Percentiles rank a stretch among this genome's conserved stretches.
Conservation (phyloP, 1,284 basidiomycete genomes). For the Moesziomyces sp. region DNA sequence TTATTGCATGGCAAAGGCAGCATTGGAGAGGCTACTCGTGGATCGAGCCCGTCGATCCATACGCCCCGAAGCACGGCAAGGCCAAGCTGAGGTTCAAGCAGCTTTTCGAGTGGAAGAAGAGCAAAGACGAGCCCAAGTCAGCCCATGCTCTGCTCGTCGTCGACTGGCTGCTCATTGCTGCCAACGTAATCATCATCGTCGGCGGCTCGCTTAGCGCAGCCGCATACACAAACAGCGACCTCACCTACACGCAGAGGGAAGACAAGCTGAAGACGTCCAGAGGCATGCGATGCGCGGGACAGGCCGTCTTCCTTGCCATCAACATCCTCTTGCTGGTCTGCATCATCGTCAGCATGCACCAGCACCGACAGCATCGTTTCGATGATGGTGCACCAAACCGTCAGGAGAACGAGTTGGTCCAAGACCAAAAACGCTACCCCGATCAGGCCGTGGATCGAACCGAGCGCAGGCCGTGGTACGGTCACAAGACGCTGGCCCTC, state of each 20-base stretch:
- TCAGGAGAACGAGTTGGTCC: too few relatives aligned
- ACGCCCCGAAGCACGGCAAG: not conserved
- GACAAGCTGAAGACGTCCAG: slow-evolving; percentile 6
- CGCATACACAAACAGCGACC: slow-evolving; percentile 6
- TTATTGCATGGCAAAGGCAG: slow-evolving; percentile 51
- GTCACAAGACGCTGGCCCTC: slow-evolving; percentile 27
- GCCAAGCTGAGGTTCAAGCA: slow-evolving; percentile 1
- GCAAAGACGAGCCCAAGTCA: not conserved
- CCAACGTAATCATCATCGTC: slow-evolving; percentile 38
- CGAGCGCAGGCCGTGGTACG: slow-evolving; percentile 20
- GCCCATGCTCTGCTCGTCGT: not conserved
- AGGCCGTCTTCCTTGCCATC: slow-evolving; percentile 30
- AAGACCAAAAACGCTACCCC: not conserved
- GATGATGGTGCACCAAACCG: not conserved
- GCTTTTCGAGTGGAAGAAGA: slow-evolving; percentile 9
- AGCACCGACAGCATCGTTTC: slow-evolving; percentile 6
- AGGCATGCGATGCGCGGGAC: slow-evolving; percentile 21
- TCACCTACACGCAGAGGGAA: slow-evolving; percentile 4
- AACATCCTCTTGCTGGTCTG: slow-evolving; percentile 15
- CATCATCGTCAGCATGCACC: slow-evolving; percentile 25
- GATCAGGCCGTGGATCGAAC: not conserved
- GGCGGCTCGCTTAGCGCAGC: slow-evolving; percentile 25
- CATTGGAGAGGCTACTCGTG: slow-evolving; percentile 38
- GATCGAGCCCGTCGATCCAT: slow-evolving; percentile 29
- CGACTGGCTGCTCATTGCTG: slow-evolving; percentile 24